A percentile compares a stretch with the other conserved stretches of the same genome.
phyloP scores from a whole-genome alignment of 495 filamentous ascomycete species.

The Lindgomyces ingoldianus region DNA sequence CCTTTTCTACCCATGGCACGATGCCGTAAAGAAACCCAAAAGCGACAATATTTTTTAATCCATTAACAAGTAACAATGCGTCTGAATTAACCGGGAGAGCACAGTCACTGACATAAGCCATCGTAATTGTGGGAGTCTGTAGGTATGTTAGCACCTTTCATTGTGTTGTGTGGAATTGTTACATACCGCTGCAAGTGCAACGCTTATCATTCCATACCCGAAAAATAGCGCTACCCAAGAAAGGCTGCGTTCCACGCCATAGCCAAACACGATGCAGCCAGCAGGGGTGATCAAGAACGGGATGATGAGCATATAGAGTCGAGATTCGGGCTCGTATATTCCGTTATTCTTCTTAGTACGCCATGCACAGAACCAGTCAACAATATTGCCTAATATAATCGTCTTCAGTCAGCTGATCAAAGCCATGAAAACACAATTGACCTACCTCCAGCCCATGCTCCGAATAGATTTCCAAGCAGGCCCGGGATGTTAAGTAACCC shows the following conservation, averaged over 20 bases:
- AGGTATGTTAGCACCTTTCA: neutral
- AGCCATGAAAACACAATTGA: neutral
- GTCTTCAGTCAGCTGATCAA: neutral
- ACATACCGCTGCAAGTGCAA: conserved; percentile 40
- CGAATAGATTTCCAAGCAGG: conserved; percentile 42
- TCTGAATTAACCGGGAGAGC: conserved; percentile 41
- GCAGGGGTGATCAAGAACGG: conserved; percentile 41
- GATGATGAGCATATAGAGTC: conserved; percentile 38
- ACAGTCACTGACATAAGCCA: conserved; percentile 42
- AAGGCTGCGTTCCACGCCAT: conserved; percentile 37
- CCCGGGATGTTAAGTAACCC: conserved; percentile 46
- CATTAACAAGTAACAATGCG: conserved; percentile 43
- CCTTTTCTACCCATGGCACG: conserved; percentile 41
- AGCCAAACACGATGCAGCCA: conserved; percentile 42
- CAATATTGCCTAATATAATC: conserved; percentile 7
- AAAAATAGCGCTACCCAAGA: conserved; percentile 42
- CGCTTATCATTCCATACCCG: conserved; percentile 41
- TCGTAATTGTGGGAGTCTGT: conserved; percentile 33
- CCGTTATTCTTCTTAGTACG: conserved; percentile 40
- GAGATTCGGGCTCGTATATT: conserved; percentile 41
- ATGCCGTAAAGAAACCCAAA: conserved; percentile 43
- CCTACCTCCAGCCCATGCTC: conserved; percentile 39
- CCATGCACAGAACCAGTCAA: conserved; percentile 41
- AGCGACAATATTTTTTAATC: conserved; percentile 37
- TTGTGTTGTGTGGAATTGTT: neutral